These are phyloP conservation scores for Eutypa lata DNA, from an alignment of 2,329 filamentous ascomycete species.

Conservation along the genomic window DNA sequence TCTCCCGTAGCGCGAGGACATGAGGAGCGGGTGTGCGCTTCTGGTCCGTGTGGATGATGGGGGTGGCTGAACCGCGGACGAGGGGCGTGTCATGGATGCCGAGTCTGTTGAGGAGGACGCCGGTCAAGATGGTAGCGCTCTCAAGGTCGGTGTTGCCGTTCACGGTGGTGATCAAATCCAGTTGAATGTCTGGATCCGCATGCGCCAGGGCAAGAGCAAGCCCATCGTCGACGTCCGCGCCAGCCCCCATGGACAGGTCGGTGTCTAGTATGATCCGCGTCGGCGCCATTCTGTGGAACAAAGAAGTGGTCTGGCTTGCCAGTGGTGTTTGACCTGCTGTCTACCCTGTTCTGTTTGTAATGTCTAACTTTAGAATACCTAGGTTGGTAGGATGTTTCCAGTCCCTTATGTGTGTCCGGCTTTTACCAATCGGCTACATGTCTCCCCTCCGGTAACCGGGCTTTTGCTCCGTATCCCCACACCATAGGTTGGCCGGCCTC, in stretches of 20 bases:
- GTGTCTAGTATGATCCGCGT: constrained; percentile 7
- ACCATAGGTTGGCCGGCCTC: too few species aligned
- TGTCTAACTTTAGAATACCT: too few species aligned
- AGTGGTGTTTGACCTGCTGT: too few species aligned
- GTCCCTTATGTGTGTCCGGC: too few species aligned
- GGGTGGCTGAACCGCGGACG: constrained; percentile 5
- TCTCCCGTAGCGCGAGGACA: constrained; percentile 1
- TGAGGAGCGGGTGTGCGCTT: constrained; percentile 1
- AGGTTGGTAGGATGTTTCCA: too few species aligned
- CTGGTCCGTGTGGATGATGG: constrained; percentile 5
- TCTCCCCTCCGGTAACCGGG: too few species aligned
- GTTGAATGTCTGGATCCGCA: constrained; percentile 5
- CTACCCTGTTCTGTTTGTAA: too few species aligned
- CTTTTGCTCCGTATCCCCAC: too few species aligned
- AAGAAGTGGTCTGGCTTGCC: too few species aligned
- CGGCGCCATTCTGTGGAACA: constrained; percentile 1
- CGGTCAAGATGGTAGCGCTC: constrained; percentile 6
- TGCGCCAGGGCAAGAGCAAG: constrained; percentile 6
- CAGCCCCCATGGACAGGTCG: constrained; percentile 6
- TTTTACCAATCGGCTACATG: too few species aligned
- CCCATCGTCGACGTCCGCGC: constrained; percentile 6
- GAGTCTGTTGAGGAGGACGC: constrained; percentile 4
- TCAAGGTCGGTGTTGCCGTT: constrained; percentile 8
- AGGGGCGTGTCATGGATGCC: constrained; percentile 3
- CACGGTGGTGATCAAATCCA: constrained; percentile 5